Evolutionary conservation across 2,329 filamentous ascomycete species (phyloP).

Genomic region (Cercospora sojina): DNA sequence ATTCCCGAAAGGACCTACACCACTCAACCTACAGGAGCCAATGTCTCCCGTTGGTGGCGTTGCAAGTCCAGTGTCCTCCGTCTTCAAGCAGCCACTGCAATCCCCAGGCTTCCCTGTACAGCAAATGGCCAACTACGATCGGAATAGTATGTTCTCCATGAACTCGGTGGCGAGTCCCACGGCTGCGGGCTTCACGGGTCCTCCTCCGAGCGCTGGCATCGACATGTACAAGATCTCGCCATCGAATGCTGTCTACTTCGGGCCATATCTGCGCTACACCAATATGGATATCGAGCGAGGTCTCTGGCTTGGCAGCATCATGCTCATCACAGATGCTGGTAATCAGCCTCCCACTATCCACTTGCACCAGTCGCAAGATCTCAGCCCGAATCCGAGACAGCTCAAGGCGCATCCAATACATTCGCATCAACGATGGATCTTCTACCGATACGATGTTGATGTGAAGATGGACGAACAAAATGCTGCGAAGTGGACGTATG

Average conservation of each 20-base stretch:
- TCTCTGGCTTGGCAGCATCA: slow-evolving; percentile 87
- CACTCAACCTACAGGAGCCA: slow-evolving; percentile 79
- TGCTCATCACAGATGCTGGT: slow-evolving; percentile 85
- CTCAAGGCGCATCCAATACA: slow-evolving; percentile 78
- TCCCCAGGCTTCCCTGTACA: slow-evolving; percentile 78
- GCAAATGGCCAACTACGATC: slow-evolving; percentile 73
- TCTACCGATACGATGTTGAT: slow-evolving; percentile 92
- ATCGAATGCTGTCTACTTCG: slow-evolving; percentile 97
- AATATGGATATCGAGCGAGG: slow-evolving; percentile 96
- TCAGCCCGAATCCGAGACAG: slow-evolving; percentile 87
- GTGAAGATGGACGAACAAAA: slow-evolving; percentile 79
- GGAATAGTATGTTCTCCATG: slow-evolving; percentile 82
- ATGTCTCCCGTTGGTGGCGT: slow-evolving; percentile 71
- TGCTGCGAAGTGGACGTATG: slow-evolving; percentile 91
- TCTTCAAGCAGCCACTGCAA: slow-evolving; percentile 65
- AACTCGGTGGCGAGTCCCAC: slow-evolving; percentile 71
- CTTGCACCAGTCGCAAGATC: slow-evolving; percentile 82
- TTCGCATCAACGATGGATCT: slow-evolving; percentile 89
- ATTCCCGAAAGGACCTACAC: slow-evolving; percentile 93
- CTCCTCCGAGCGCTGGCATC: slow-evolving; percentile 84
- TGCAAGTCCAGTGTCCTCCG: slow-evolving; percentile 47
- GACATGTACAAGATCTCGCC: slow-evolving; percentile 92
- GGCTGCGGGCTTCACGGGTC: slow-evolving; percentile 78
- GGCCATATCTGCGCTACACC: slow-evolving; percentile 89
- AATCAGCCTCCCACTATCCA: slow-evolving; percentile 90